phyloP scores from a whole-genome alignment of 805 yeast species.

The Ogataea paradorogensis region DNA sequence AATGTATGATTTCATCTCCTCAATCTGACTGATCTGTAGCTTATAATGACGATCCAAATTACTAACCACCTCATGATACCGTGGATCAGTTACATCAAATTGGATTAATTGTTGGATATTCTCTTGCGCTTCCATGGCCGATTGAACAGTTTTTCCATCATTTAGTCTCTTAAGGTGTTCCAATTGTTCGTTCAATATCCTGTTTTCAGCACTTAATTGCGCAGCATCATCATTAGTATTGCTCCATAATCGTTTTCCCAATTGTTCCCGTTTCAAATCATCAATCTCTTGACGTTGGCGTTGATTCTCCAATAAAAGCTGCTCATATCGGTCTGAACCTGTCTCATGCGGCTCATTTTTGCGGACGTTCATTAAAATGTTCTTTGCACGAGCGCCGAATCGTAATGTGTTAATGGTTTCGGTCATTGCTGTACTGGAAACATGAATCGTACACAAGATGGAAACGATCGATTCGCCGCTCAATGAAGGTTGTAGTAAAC shows the following conservation, averaged over 20 bases:
- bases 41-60: constrained; percentile 48
- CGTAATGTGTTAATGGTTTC: constrained; percentile 86
- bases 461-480: constrained; percentile 84
- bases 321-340: constrained; percentile 50
- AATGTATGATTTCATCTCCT: constrained; percentile 59
- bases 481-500: constrained; percentile 87
- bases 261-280: constrained; percentile 28
- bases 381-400: constrained; percentile 92
- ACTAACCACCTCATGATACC: constrained; percentile 40
- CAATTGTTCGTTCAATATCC: constrained; percentile 59
- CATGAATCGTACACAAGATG: constrained; percentile 82
- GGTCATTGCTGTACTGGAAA: constrained; percentile 54
- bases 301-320: constrained; percentile 58
- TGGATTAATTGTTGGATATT: constrained; percentile 57
- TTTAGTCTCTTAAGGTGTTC: constrained; percentile 67
- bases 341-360: constrained; percentile 40
- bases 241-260: constrained; percentile 3
- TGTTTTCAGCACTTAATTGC: constrained; percentile 58
- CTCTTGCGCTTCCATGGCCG: constrained; percentile 55
- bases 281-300: constrained; percentile 54
- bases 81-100: constrained; percentile 32
- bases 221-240: constrained; percentile 27
- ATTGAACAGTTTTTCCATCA: constrained; percentile 37
- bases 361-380: constrained; percentile 67
- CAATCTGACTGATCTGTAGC: constrained; percentile 48